Conservation (phyloP, 2,329 filamentous ascomycete species). For the Arthrobotrys entomopaga region DNA sequence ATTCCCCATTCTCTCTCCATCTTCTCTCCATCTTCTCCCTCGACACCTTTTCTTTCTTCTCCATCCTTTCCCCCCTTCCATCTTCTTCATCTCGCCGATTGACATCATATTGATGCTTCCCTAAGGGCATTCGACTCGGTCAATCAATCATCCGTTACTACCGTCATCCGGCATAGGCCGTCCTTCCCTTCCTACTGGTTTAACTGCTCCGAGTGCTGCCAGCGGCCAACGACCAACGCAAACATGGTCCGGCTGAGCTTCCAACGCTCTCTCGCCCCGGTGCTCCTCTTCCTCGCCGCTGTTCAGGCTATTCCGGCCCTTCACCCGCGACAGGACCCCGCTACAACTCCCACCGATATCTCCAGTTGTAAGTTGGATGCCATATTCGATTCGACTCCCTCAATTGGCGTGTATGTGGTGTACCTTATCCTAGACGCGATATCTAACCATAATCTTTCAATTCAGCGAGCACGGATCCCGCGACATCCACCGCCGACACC, state of each 20-base stretch:
- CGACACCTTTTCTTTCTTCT: conserved; percentile 15
- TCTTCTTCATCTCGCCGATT: conserved; percentile 18
- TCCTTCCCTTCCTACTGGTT: conserved; percentile 14
- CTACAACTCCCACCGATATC: conserved; percentile 30
- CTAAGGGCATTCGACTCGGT: neutral
- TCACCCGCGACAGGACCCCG: conserved; percentile 30
- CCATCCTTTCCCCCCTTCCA: neutral
- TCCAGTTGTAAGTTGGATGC: conserved; percentile 10
- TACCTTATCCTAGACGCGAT: neutral
- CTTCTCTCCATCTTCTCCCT: conserved; percentile 20
- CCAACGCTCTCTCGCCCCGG: conserved; percentile 44
- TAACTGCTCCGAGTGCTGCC: conserved; percentile 8
- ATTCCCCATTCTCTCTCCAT: neutral
- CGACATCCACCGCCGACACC: conserved; percentile 30
- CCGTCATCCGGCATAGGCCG: conserved; percentile 23
- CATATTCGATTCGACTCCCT: neutral
- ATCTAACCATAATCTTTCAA: too few relatives aligned
- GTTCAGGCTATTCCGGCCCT: conserved; percentile 51
- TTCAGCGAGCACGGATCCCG: conserved; percentile 28
- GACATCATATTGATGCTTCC: too few relatives aligned
- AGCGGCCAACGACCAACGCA: conserved; percentile 21
- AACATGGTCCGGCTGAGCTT: conserved; percentile 52
- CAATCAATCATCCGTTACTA: conserved; percentile 6
- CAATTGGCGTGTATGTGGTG: conserved; percentile 8
- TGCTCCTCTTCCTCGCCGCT: conserved; percentile 48